Conservation (phyloP, 2,329 filamentous ascomycete genomes). For the Raffaelea deltoideospora region DNA sequence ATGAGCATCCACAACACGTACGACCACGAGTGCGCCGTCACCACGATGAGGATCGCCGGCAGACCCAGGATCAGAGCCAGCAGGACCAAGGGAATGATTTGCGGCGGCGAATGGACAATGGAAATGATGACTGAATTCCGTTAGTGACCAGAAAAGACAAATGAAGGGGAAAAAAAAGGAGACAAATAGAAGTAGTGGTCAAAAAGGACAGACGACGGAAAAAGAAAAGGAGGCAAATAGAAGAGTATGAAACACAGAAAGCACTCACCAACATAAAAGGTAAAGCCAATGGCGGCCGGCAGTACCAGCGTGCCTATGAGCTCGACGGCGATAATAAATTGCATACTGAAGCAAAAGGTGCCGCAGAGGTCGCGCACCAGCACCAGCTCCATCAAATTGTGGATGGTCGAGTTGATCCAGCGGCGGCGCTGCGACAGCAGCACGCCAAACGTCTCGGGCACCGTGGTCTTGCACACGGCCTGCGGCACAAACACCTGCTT, state of each 20-base stretch:
- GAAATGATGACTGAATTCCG: slow-evolving; percentile 61
- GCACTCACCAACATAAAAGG: slow-evolving; percentile 78
- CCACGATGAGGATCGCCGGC: slow-evolving; percentile 76
- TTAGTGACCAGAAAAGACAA: not conserved
- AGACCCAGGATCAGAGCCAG: slow-evolving; percentile 85
- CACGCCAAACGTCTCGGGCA: slow-evolving; percentile 84
- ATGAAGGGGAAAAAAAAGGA: not conserved
- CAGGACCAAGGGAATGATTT: slow-evolving; percentile 81
- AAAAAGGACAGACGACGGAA: too few relatives aligned
- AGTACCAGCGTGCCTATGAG: slow-evolving; percentile 87
- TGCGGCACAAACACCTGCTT: slow-evolving; percentile 98
- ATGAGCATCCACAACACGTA: slow-evolving; percentile 97
- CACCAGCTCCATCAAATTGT: slow-evolving; percentile 96
- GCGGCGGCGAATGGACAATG: slow-evolving; percentile 60
- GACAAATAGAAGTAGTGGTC: not conserved
- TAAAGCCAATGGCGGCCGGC: slow-evolving; percentile 92
- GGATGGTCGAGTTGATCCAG: slow-evolving; percentile 99
- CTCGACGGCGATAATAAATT: slow-evolving; percentile 95
- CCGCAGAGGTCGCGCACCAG: slow-evolving; percentile 92
- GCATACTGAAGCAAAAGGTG: slow-evolving; percentile 99
- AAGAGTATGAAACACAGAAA: not conserved
- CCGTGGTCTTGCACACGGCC: slow-evolving; percentile 96
- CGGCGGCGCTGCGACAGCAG: slow-evolving; percentile 85
- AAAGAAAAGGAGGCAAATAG: not conserved
- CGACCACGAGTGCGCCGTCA: slow-evolving; percentile 83